A percentile compares a stretch with the other conserved stretches of the same genome.
Evolutionary conservation across 2,329 filamentous ascomycete genomes (phyloP).

Genomic region (Phoma sp.): DNA sequence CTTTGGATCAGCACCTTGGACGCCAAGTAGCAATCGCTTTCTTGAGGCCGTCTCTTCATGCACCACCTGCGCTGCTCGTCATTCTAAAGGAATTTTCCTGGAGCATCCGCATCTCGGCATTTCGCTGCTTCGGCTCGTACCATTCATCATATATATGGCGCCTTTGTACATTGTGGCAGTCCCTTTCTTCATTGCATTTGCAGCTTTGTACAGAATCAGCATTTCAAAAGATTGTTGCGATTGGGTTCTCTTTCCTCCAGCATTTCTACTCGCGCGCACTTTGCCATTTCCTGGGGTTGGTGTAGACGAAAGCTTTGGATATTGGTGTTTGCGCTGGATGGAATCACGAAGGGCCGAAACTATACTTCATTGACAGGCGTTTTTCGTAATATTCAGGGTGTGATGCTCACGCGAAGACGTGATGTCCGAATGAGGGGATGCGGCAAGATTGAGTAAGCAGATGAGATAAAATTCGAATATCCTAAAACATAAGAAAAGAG

Average conservation of each 20-base stretch:
- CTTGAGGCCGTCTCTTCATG: background rate
- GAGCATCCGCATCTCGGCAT: conserved; percentile 17
- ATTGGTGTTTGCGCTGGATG: conserved; percentile 10
- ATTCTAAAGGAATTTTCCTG: conserved; percentile 2
- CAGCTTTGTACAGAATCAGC: conserved; percentile 31
- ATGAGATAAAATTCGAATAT: conserved; percentile 4
- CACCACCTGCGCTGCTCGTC: background rate
- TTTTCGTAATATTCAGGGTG: conserved; percentile 10
- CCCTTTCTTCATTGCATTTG: conserved; percentile 23
- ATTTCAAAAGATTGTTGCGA: conserved; percentile 12
- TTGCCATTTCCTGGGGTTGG: background rate
- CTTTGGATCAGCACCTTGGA: background rate
- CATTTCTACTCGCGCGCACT: conserved; percentile 7
- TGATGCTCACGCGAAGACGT: background rate
- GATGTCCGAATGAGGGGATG: background rate
- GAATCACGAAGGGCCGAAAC: conserved; percentile 16
- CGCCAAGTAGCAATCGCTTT: background rate
- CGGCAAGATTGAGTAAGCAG: background rate
- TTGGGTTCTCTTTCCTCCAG: conserved; percentile 5
- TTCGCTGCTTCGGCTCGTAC: conserved; percentile 15
- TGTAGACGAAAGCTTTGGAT: conserved; percentile 4
- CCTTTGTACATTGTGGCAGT: conserved; percentile 35
- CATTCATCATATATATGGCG: conserved; percentile 26
- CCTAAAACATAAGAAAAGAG: conserved; percentile 5
- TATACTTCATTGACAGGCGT: conserved; percentile 16